Percentiles rank a stretch among this genome's conserved stretches.
phyloP scores from a whole-genome alignment of 352 stramenopile genomes.

The Phytopythium montanum region DNA sequence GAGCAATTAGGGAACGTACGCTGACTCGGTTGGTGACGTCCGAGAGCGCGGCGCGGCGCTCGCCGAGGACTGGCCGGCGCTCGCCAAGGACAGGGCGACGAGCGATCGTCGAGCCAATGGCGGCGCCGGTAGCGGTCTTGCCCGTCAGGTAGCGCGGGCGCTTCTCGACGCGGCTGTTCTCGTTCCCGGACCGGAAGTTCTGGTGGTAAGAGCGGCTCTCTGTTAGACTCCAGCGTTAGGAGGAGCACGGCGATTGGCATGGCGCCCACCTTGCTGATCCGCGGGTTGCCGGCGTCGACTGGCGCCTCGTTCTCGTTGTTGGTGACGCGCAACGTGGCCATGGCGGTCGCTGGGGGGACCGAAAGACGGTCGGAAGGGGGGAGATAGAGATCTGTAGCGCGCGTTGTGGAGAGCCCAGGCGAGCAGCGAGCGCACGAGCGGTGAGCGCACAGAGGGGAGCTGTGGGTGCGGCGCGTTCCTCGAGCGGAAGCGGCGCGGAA shows the following conservation, averaged over 20 bases:
- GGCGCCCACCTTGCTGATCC: conserved; percentile 41
- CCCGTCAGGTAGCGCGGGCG: conserved; percentile 49
- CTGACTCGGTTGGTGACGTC: conserved; percentile 78
- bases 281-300: conserved; percentile 26
- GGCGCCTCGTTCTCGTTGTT: conserved; percentile 81
- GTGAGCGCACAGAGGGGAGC: not conserved
- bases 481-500: not conserved
- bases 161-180: conserved; percentile 54
- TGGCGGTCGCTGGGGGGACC: conserved; percentile 17
- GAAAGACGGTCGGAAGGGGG: conserved; percentile 6
- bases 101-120: conserved; percentile 14
- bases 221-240: not conserved
- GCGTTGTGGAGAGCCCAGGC: not conserved
- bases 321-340: conserved; percentile 14
- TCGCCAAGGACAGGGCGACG: conserved; percentile 9
- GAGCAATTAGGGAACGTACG: conserved; percentile 16
- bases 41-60: conserved; percentile 41
- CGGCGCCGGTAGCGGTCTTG: conserved; percentile 18
- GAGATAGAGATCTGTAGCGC: not conserved
- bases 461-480: not conserved
- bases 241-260: not conserved
- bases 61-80: not conserved
- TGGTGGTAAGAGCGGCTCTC: not conserved
- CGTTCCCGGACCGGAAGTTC: conserved; percentile 40
- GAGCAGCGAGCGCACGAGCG: not conserved